These are phyloP conservation scores for Colletotrichum graminicola DNA, from an alignment of 2,329 filamentous ascomycete species.

Conservation along the genomic window DNA sequence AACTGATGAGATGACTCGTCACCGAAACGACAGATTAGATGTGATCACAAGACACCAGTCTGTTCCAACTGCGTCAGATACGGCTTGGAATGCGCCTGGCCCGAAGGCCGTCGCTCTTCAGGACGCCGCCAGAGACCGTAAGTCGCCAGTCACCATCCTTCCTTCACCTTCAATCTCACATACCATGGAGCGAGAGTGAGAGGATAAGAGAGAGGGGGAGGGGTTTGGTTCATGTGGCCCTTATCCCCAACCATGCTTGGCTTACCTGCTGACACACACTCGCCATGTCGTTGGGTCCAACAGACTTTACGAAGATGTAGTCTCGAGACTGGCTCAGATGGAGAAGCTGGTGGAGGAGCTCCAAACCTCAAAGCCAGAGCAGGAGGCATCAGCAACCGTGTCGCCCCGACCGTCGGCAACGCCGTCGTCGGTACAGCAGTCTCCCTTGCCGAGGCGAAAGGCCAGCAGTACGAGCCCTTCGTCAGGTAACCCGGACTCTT, in stretches of 20 bases:
- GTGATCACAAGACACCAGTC: conserved; percentile 35
- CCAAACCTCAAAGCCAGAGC: conserved; percentile 29
- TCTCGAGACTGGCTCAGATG: conserved; percentile 39
- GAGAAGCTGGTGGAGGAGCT: conserved; percentile 40
- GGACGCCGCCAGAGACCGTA: conserved; percentile 39
- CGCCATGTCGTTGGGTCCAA: not conserved
- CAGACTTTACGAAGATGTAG: conserved; percentile 41
- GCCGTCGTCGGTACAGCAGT: conserved; percentile 46
- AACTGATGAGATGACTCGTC: conserved; percentile 34
- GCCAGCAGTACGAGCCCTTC: conserved; percentile 32
- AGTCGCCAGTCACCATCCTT: conserved; percentile 9
- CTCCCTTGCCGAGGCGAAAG: conserved; percentile 31
- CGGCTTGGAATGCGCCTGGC: conserved; percentile 37
- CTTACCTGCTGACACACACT: conserved; percentile 9
- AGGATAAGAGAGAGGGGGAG: not conserved
- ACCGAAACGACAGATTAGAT: conserved; percentile 33
- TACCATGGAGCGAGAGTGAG: not conserved
- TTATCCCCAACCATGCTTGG: conserved; percentile 2
- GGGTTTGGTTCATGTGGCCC: not conserved
- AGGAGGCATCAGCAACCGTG: not conserved
- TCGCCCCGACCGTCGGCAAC: conserved; percentile 11
- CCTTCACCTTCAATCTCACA: not conserved
- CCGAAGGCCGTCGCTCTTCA: conserved; percentile 39
- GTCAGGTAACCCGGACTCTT: conserved; percentile 26
- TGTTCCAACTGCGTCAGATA: conserved; percentile 39